phyloP scores from a whole-genome alignment of 1,284 basidiomycete species.

The Apiotrichum gracile region DNA sequence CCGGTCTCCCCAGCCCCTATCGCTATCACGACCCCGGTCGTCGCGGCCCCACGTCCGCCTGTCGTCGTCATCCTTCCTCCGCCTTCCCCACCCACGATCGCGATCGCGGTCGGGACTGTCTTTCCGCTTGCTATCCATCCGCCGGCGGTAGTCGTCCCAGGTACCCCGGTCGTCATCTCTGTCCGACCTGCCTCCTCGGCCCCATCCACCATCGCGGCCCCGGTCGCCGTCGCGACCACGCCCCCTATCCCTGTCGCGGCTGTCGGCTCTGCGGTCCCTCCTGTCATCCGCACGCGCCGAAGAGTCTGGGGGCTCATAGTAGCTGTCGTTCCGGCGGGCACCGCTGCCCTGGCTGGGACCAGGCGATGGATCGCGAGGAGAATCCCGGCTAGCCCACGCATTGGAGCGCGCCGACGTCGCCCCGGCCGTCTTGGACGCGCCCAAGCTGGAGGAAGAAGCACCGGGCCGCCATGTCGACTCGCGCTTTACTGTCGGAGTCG shows the following conservation, averaged over 20 bases:
- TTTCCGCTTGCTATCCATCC: background rate
- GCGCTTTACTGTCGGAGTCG: conserved; percentile 9
- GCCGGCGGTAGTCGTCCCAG: conserved; percentile 8
- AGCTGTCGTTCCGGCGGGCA: conserved; percentile 2
- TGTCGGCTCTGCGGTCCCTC: background rate
- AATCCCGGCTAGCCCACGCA: conserved; percentile 11
- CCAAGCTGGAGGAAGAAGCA: background rate
- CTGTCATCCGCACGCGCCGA: background rate
- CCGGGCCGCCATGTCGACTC: conserved; percentile 19
- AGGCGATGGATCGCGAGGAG: background rate
- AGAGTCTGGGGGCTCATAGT: conserved; percentile 13
- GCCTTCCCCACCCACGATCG: background rate
- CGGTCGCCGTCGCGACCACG: background rate
- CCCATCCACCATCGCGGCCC: background rate
- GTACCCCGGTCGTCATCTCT: conserved; percentile 4
- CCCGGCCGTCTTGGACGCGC: too few relatives aligned
- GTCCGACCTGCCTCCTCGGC: background rate
- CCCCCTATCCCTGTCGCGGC: background rate
- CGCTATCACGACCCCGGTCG: background rate
- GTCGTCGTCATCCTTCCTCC: background rate
- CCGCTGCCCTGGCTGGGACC: conserved; percentile 1
- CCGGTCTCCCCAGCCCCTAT: background rate
- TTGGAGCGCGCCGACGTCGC: conserved; percentile 8
- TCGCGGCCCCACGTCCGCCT: background rate
- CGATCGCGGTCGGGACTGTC: background rate